Evolutionary conservation across 371 early-diverging fungal genomes (phyloP).

Genomic region (Rhizopus delemar): DNA sequence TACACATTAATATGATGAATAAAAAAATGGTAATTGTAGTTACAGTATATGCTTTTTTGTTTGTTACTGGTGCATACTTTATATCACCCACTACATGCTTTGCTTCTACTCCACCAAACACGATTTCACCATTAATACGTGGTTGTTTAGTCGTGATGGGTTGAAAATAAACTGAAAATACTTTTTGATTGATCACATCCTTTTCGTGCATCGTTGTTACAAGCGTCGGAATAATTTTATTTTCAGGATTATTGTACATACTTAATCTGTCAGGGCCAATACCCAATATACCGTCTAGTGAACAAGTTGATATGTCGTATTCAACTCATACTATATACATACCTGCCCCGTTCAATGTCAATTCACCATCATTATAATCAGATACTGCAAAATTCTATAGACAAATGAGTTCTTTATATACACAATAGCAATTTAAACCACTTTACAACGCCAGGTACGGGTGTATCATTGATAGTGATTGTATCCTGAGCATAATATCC

Average conservation of each 20-base stretch:
- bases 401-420: neutral
- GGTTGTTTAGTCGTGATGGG: conserved; percentile 18
- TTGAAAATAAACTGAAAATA: conserved; percentile 47
- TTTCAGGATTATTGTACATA: conserved; percentile 35
- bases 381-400: conserved; percentile 43
- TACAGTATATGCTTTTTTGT: conserved; percentile 23
- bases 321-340: neutral
- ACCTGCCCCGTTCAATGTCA: conserved; percentile 40
- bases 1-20: neutral
- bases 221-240: conserved; percentile 35
- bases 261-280: conserved; percentile 45
- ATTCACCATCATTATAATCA: conserved; percentile 47
- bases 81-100: conserved; percentile 29
- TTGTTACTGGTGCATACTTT: conserved; percentile 32
- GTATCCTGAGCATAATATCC: conserved; percentile 49
- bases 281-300: conserved; percentile 45
- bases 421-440: neutral
- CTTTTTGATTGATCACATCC: conserved; percentile 31
- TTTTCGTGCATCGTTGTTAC: conserved; percentile 37
- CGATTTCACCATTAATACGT: conserved; percentile 42
- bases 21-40: no score
- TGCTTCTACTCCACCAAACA: conserved; percentile 47
- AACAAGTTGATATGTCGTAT: no score
- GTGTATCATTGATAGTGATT: conserved; percentile 23
- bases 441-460: conserved; percentile 33